Evolutionary conservation across 2,329 filamentous ascomycete species (phyloP).

Genomic region (Amesomyces nigricolor): DNA sequence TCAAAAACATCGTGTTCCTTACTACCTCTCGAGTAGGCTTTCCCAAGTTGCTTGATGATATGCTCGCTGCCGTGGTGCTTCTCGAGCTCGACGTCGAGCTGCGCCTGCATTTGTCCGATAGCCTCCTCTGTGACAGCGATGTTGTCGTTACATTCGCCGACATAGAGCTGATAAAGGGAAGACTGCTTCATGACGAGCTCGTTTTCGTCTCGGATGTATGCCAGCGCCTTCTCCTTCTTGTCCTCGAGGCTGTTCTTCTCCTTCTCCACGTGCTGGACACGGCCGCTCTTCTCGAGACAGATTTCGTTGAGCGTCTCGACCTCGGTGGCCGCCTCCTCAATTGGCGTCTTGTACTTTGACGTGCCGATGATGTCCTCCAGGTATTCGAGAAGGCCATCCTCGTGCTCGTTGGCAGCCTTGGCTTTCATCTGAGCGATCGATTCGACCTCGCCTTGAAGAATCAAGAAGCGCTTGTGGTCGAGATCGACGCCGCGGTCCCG

Average conservation of each 20-base stretch:
- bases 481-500: slow-evolving; percentile 87
- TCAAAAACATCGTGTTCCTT: slow-evolving; percentile 80
- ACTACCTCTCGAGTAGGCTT: slow-evolving; percentile 71
- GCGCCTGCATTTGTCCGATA: slow-evolving; percentile 80
- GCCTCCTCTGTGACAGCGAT: slow-evolving; percentile 83
- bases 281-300: slow-evolving; percentile 88
- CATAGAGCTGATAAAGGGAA: slow-evolving; percentile 86
- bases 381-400: slow-evolving; percentile 93
- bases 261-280: slow-evolving; percentile 96
- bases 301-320: slow-evolving; percentile 91
- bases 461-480: slow-evolving; percentile 96
- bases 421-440: slow-evolving; percentile 99
- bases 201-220: slow-evolving; percentile 87
- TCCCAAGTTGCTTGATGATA: slow-evolving; percentile 83
- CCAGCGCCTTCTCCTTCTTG: slow-evolving; percentile 91
- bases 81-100: slow-evolving; percentile 80
- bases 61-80: slow-evolving; percentile 88
- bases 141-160: slow-evolving; percentile 83
- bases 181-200: slow-evolving; percentile 86
- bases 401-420: slow-evolving; percentile 90
- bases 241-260: slow-evolving; percentile 89
- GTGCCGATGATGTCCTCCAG: slow-evolving; percentile 98
- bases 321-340: slow-evolving; percentile 86
- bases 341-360: slow-evolving; percentile 95
- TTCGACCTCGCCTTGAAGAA: slow-evolving; percentile 95